These are phyloP conservation scores for Neurospora tetrasperma DNA, from an alignment of 495 filamentous ascomycete genomes.

Conservation along the genomic window DNA sequence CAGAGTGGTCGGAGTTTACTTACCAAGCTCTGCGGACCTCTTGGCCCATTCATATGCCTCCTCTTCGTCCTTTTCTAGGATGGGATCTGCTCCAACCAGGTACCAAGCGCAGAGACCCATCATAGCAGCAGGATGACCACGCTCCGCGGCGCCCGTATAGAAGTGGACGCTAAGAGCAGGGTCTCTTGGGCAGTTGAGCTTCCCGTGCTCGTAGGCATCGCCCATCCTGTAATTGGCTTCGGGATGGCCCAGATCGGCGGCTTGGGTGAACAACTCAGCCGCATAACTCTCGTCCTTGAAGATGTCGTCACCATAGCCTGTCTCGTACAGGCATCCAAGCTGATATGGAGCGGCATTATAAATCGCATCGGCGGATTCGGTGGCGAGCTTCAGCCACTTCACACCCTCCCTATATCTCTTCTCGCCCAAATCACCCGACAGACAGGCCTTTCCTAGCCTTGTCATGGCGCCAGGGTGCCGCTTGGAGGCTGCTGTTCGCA, in stretches of 20 bases:
- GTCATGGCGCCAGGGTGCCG: conserved; percentile 93
- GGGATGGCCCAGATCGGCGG: conserved; percentile 81
- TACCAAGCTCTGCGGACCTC: conserved; percentile 76
- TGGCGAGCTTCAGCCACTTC: conserved; percentile 92
- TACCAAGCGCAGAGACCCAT: conserved; percentile 99
- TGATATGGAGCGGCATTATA: conserved; percentile 93
- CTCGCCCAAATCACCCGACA: conserved; percentile 78
- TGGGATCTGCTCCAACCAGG: conserved; percentile 85
- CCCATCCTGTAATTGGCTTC: conserved; percentile 81
- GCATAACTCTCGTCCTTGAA: conserved; percentile 86
- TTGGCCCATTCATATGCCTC: conserved; percentile 96
- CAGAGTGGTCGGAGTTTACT: conserved; percentile 17
- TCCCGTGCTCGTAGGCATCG: conserved; percentile 94
- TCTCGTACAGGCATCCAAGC: conserved; percentile 76
- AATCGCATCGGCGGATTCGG: conserved; percentile 78
- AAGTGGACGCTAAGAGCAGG: conserved; percentile 94
- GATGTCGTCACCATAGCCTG: conserved; percentile 82
- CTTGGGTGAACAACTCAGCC: conserved; percentile 87
- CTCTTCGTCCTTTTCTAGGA: conserved; percentile 87
- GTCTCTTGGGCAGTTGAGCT: conserved; percentile 76
- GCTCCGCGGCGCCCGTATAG: conserved; percentile 84
- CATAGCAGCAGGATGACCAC: conserved; percentile 81
- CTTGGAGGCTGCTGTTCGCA: conserved; percentile 81
- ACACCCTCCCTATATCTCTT: conserved; percentile 85
- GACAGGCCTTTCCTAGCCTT: conserved; percentile 79